Conservation (phyloP, 2,329 filamentous ascomycete genomes). For the Tolypocladium ophioglossoides region DNA sequence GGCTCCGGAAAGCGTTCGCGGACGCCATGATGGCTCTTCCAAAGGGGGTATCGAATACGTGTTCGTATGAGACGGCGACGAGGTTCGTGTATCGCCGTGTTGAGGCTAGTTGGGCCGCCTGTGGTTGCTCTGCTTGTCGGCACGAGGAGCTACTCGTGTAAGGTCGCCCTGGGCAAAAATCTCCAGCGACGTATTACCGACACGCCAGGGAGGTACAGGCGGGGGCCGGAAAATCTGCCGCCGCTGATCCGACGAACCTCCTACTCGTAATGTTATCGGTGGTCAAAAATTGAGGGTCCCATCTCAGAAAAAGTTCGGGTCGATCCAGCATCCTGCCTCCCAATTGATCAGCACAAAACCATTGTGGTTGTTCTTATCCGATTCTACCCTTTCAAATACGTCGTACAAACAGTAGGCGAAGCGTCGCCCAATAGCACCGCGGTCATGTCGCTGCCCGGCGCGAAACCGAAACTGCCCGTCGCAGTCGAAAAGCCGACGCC, state of each 20-base stretch:
- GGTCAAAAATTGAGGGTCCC: slow-evolving; percentile 10
- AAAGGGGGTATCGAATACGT: not conserved
- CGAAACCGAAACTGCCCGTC: slow-evolving; percentile 44
- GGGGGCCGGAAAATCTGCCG: slow-evolving; percentile 19
- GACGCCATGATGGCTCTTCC: slow-evolving; percentile 23
- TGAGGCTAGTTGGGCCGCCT: slow-evolving; percentile 18
- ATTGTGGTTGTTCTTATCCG: not conserved
- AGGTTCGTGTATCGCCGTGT: slow-evolving; percentile 10
- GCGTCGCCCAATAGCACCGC: not conserved
- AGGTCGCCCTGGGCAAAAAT: slow-evolving; percentile 2
- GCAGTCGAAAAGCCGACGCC: slow-evolving; percentile 74
- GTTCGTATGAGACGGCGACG: not conserved
- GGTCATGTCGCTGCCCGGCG: slow-evolving; percentile 24
- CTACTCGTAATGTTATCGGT: slow-evolving; percentile 14
- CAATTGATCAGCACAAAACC: not conserved
- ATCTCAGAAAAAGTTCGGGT: slow-evolving; percentile 1
- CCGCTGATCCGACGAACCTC: slow-evolving; percentile 14
- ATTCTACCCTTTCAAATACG: no score
- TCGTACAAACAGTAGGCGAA: not conserved
- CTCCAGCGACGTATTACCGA: slow-evolving; percentile 5
- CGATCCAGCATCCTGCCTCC: slow-evolving; percentile 1
- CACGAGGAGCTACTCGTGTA: not conserved
- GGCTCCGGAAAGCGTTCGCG: slow-evolving; percentile 30
- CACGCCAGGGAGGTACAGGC: not conserved
- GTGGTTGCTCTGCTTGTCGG: slow-evolving; percentile 6